A percentile compares a stretch with the other conserved stretches of the same genome.
These are phyloP conservation scores for Wickerhamiella dianesei DNA, from an alignment of 805 yeast genomes.

Conservation along the genomic window DNA sequence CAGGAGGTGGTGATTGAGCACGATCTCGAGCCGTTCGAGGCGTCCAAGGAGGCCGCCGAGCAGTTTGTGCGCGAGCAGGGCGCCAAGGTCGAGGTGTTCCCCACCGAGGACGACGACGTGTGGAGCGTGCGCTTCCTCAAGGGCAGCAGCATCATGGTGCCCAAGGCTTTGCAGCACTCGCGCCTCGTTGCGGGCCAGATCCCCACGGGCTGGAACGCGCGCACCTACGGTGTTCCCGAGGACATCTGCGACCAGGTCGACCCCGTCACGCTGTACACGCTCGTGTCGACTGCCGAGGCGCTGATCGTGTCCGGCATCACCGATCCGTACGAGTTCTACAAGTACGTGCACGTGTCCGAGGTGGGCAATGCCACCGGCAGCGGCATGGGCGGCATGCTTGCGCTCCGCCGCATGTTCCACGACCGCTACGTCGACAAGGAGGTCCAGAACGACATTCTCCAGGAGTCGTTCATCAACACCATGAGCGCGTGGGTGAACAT, in stretches of 20 bases:
- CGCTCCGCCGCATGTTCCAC: slow-evolving; percentile 94
- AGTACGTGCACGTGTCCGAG: slow-evolving; percentile 95
- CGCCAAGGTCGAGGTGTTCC: slow-evolving; percentile 70
- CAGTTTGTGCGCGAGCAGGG: slow-evolving; percentile 92
- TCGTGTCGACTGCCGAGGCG: slow-evolving; percentile 93
- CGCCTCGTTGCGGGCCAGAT: slow-evolving; percentile 73
- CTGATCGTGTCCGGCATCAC: slow-evolving; percentile 88
- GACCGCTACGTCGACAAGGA: slow-evolving; percentile 88
- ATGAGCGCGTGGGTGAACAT: slow-evolving; percentile 99
- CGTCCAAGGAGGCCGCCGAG: slow-evolving; percentile 88
- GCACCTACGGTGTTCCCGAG: slow-evolving; percentile 85
- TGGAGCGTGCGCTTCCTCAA: slow-evolving; percentile 78
- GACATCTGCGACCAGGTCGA: slow-evolving; percentile 91
- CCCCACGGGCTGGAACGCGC: slow-evolving; percentile 98
- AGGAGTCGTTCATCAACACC: slow-evolving; percentile 96
- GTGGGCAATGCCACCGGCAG: slow-evolving; percentile 99
- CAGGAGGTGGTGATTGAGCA: slow-evolving; percentile 96
- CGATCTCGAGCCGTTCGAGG: slow-evolving; percentile 90
- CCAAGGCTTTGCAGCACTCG: slow-evolving; percentile 63
- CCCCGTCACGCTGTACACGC: slow-evolving; percentile 81
- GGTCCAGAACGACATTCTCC: slow-evolving; percentile 92
- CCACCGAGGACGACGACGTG: slow-evolving; percentile 80
- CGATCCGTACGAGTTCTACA: slow-evolving; percentile 97
- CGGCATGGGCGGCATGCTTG: slow-evolving; percentile 99
- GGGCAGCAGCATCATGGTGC: slow-evolving; percentile 84